These are phyloP conservation scores for Aspergillus cristatus DNA, from an alignment of 495 filamentous ascomycete species.

Conservation along the genomic window DNA sequence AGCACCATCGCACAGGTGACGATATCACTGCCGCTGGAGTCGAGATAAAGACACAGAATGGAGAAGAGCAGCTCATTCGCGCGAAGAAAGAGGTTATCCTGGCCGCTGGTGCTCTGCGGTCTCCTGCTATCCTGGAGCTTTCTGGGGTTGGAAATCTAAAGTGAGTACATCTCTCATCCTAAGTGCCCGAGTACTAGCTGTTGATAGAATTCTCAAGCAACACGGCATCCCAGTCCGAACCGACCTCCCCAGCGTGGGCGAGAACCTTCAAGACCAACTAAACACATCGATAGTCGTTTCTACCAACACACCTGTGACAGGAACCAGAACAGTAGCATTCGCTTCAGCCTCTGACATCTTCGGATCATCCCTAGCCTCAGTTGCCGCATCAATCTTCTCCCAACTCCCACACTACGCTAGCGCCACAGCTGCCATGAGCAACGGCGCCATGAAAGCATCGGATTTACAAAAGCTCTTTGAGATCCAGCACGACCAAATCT, in stretches of 20 bases:
- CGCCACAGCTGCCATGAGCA: conserved; percentile 16
- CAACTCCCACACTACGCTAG: conserved; percentile 24
- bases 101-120: conserved; percentile 48
- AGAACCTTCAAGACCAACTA: conserved; percentile 40
- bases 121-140: conserved; percentile 49
- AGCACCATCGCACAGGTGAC: conserved; percentile 1
- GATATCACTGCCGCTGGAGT: conserved; percentile 17
- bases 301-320: neutral
- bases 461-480: conserved; percentile 16
- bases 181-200: neutral
- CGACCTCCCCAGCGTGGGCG: conserved; percentile 34
- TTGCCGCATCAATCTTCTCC: conserved; percentile 32
- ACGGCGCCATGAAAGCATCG: conserved; percentile 8
- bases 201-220: conserved; percentile 18
- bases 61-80: conserved; percentile 13
- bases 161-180: neutral
- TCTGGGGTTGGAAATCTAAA: conserved; percentile 48
- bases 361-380: neutral
- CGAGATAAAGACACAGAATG: conserved; percentile 8
- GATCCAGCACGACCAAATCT: conserved; percentile 34
- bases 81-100: conserved; percentile 50
- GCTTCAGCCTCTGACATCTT: conserved; percentile 1
- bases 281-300: conserved; percentile 9
- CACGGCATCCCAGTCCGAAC: conserved; percentile 30
- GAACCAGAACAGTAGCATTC: conserved; percentile 1